Percentiles rank a stretch among this genome's conserved stretches.
Evolutionary conservation across 805 yeast species (phyloP).

Genomic region (Suhomyces xylopsoci): DNA sequence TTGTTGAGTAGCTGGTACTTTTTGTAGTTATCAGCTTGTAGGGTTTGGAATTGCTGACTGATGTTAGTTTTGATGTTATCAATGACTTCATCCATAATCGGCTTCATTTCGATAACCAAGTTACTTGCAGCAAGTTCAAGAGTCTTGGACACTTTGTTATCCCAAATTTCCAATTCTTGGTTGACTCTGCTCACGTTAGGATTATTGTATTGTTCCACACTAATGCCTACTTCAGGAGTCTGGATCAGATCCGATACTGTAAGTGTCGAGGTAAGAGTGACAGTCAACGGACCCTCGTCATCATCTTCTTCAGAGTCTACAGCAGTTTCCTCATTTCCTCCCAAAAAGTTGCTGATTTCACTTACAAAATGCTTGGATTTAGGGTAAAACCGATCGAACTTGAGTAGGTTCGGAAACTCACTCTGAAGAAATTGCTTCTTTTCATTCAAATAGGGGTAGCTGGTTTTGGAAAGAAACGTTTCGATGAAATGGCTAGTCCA

Average conservation of each 20-base stretch:
- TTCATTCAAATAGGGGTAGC: slow-evolving; percentile 14
- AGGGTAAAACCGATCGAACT: slow-evolving; percentile 15
- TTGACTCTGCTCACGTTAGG: slow-evolving; percentile 15
- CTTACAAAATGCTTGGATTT: neutral
- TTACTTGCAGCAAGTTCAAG: slow-evolving; percentile 31
- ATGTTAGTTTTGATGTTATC: slow-evolving; percentile 23
- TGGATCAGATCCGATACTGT: neutral
- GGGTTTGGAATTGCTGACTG: slow-evolving; percentile 21
- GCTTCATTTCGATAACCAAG: slow-evolving; percentile 31
- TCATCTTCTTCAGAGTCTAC: slow-evolving; percentile 2
- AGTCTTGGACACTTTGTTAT: slow-evolving; percentile 30
- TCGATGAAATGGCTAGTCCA: neutral
- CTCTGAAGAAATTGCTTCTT: slow-evolving; percentile 21
- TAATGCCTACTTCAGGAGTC: slow-evolving; percentile 1
- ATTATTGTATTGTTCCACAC: slow-evolving; percentile 4
- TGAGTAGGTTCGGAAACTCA: slow-evolving; percentile 25
- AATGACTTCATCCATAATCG: slow-evolving; percentile 21
- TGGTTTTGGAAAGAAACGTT: slow-evolving; percentile 1
- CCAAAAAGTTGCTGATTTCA: neutral
- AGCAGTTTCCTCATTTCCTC: neutral
- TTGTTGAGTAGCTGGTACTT: slow-evolving; percentile 29
- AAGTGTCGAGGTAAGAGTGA: slow-evolving; percentile 6
- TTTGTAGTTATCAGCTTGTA: slow-evolving; percentile 28
- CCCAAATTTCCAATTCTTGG: slow-evolving; percentile 32
- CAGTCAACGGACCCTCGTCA: slow-evolving; percentile 1